Evolutionary conservation across 192 early-diverging fungal species (phyloP).

Genomic region (Podila verticillata): DNA sequence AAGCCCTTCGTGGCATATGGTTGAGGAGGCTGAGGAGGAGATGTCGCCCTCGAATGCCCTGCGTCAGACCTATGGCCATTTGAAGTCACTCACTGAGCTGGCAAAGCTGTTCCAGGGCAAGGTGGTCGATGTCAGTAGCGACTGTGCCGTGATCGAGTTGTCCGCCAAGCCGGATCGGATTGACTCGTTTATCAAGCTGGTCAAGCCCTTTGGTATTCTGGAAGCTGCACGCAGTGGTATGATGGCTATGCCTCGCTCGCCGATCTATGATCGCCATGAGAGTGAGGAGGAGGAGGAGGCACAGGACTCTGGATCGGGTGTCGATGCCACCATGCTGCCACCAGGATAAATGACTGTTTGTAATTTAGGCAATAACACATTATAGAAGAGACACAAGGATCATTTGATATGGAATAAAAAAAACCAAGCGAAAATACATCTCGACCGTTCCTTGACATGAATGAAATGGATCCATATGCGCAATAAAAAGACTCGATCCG

Average conservation of each 20-base stretch:
- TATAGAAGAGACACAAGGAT: too few species aligned
- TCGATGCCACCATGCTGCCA: conserved; percentile 92
- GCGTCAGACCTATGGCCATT: conserved; percentile 65
- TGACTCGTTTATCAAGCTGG: conserved; percentile 89
- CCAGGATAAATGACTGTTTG: conserved; percentile 74
- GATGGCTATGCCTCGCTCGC: conserved; percentile 96
- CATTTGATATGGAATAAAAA: too few species aligned
- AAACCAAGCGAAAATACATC: too few species aligned
- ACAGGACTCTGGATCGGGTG: conserved; percentile 66
- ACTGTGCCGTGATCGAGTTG: conserved; percentile 84
- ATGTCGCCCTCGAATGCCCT: conserved; percentile 54
- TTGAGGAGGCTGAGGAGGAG: conserved; percentile 5
- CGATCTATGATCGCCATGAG: conserved; percentile 76
- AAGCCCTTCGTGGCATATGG: background rate
- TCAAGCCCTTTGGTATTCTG: conserved; percentile 93
- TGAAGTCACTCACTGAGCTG: conserved; percentile 82
- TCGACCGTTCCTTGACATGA: too few species aligned
- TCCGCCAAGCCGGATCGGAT: conserved; percentile 88
- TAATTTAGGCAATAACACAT: too few species aligned
- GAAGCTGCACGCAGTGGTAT: conserved; percentile 92
- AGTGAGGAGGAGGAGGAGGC: conserved; percentile 62
- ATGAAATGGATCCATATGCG: too few species aligned
- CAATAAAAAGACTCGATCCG: too few species aligned
- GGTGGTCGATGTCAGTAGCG: conserved; percentile 86
- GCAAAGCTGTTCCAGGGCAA: conserved; percentile 84